A percentile compares a stretch with the other conserved stretches of the same genome.
Evolutionary conservation across 73 alveolate species (phyloP).

Genomic region (Stentor coeruleus): DNA sequence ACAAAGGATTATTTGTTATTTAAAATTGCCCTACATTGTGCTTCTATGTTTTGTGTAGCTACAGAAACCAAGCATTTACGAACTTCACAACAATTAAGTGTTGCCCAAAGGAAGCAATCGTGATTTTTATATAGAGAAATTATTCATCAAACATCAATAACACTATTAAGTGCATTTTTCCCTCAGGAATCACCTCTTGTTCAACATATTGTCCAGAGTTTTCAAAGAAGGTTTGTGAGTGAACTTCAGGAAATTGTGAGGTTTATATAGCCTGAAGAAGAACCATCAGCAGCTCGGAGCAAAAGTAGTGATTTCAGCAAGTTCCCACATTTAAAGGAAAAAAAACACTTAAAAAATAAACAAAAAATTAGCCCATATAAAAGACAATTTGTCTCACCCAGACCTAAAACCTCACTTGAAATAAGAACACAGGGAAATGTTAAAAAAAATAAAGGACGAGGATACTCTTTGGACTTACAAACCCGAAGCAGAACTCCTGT

Average conservation of each 20-base stretch:
- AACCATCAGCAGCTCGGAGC: background rate
- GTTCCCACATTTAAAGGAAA: conserved; percentile 1
- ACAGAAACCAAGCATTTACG: conserved; percentile 19
- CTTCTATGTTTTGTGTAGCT: background rate
- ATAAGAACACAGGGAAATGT: background rate
- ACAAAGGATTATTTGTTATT: conserved; percentile 5
- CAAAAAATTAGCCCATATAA: conserved; percentile 11
- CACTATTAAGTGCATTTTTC: background rate
- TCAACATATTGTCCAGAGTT: conserved; percentile 2
- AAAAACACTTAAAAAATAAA: background rate
- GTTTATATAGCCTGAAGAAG: conserved; percentile 23
- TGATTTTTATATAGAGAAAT: conserved; percentile 1
- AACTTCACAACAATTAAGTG: background rate
- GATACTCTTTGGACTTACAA: background rate
- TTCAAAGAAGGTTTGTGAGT: conserved; percentile 21
- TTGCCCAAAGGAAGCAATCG: background rate
- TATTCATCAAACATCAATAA: conserved; percentile 5
- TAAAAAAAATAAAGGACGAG: background rate
- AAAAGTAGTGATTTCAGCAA: conserved; percentile 15
- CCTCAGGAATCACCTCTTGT: conserved; percentile 9
- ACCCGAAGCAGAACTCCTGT: background rate
- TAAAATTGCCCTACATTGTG: conserved; percentile 21
- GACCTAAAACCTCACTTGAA: conserved; percentile 8
- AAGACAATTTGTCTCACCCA: background rate
- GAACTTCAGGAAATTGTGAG: conserved; percentile 18